These are phyloP conservation scores for Penicillium maclennaniae DNA, from an alignment of 495 filamentous ascomycete genomes.

Conservation along the genomic window DNA sequence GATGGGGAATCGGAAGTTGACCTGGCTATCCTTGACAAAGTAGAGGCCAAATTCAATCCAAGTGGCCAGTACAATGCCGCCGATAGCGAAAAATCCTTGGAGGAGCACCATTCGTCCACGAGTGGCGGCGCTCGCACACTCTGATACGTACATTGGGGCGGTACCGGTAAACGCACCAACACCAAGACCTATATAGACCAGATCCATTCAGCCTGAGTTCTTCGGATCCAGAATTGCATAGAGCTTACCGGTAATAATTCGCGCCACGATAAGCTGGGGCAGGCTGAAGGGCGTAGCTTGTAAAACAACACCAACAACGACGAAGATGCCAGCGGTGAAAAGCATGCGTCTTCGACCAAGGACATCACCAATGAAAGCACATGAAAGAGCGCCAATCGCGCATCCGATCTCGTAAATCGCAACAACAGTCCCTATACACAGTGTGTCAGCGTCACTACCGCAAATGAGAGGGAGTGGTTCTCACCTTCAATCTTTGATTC, in stretches of 20 bases:
- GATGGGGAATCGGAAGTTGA: slow-evolving; percentile 64
- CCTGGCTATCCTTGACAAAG: slow-evolving; percentile 48
- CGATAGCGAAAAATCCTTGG: slow-evolving; percentile 58
- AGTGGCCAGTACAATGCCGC: slow-evolving; percentile 53
- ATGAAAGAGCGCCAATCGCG: slow-evolving; percentile 41
- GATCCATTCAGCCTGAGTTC: not conserved
- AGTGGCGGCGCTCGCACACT: slow-evolving; percentile 58
- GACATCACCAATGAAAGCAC: slow-evolving; percentile 39
- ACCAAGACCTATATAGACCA: slow-evolving; percentile 42
- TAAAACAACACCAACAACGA: not conserved
- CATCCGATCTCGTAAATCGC: slow-evolving; percentile 43
- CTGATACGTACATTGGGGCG: slow-evolving; percentile 58
- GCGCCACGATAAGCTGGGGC: not conserved
- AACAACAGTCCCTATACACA: slow-evolving; percentile 29
- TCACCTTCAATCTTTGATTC: not conserved
- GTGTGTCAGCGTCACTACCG: not conserved
- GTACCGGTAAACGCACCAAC: slow-evolving; percentile 54
- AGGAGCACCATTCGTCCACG: slow-evolving; percentile 66
- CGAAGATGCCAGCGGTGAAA: slow-evolving; percentile 13
- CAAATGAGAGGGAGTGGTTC: not conserved
- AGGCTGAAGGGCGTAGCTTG: not conserved
- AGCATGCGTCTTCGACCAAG: slow-evolving; percentile 40
- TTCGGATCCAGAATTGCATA: not conserved
- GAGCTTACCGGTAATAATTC: not conserved
- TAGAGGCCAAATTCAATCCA: slow-evolving; percentile 64